These are phyloP conservation scores for Penicillium digitatum DNA, from an alignment of 2,329 filamentous ascomycete genomes.

Conservation along the genomic window DNA sequence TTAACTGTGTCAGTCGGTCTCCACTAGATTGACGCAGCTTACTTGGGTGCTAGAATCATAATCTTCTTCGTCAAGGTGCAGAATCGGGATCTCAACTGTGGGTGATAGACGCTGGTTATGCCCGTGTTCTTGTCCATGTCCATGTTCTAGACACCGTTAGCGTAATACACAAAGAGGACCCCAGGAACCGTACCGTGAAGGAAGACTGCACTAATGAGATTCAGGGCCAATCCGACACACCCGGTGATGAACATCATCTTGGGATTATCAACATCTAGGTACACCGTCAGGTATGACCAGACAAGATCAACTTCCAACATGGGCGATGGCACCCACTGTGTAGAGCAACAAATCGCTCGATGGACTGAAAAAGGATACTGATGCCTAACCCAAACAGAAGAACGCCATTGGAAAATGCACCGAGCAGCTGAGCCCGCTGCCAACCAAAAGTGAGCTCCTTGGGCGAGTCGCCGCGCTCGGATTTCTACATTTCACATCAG, in stretches of 20 bases:
- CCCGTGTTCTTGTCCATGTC: slow-evolving; percentile 14
- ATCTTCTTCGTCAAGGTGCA: slow-evolving; percentile 6
- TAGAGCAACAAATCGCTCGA: slow-evolving; percentile 54
- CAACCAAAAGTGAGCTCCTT: slow-evolving; percentile 67
- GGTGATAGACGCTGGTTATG: neutral
- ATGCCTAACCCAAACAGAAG: slow-evolving; percentile 68
- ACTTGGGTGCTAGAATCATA: slow-evolving; percentile 17
- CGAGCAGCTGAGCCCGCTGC: slow-evolving; percentile 68
- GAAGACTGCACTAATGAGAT: slow-evolving; percentile 62
- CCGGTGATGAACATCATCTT: slow-evolving; percentile 66
- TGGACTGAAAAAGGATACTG: slow-evolving; percentile 68
- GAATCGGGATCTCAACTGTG: slow-evolving; percentile 11
- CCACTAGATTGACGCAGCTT: neutral
- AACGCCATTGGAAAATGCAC: slow-evolving; percentile 76
- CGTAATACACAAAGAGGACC: neutral
- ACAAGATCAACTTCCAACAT: neutral
- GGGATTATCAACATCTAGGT: slow-evolving; percentile 59
- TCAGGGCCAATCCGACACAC: slow-evolving; percentile 62
- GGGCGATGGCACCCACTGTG: slow-evolving; percentile 23
- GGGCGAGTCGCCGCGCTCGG: slow-evolving; percentile 56
- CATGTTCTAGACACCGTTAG: slow-evolving; percentile 19
- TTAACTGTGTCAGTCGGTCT: slow-evolving; percentile 5
- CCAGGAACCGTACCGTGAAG: slow-evolving; percentile 54
- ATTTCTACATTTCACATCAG: slow-evolving; percentile 44
- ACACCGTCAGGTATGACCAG: slow-evolving; percentile 2